These are phyloP conservation scores for Chaetomiaceae sp. DNA, from an alignment of 2,329 filamentous ascomycete genomes.

Conservation along the genomic window DNA sequence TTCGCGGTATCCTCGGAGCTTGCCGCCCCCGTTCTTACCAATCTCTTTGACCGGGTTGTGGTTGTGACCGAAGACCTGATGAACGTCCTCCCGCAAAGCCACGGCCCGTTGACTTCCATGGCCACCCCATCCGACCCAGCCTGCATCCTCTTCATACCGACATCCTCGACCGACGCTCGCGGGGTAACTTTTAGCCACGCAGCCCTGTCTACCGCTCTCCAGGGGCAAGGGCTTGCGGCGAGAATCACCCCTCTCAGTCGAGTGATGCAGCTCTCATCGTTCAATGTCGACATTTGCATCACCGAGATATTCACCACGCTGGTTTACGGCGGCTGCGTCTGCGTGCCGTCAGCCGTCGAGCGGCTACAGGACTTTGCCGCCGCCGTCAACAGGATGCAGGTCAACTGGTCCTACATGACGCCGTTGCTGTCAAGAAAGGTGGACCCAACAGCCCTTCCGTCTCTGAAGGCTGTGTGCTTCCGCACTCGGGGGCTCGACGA, in stretches of 20 bases:
- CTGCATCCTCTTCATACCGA: conserved; percentile 57
- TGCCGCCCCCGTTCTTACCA: conserved; percentile 36
- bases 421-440: conserved; percentile 51
- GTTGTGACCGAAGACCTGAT: conserved; percentile 26
- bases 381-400: conserved; percentile 46
- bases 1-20: conserved; percentile 43
- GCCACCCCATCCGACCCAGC: conserved; percentile 44
- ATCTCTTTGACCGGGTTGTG: conserved; percentile 37
- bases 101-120: conserved; percentile 26
- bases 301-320: conserved; percentile 52
- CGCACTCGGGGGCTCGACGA: conserved; percentile 46
- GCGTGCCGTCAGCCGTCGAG: conserved; percentile 49
- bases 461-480: conserved; percentile 40
- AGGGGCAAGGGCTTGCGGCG: conserved; percentile 46
- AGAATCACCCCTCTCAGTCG: conserved; percentile 48
- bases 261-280: conserved; percentile 54
- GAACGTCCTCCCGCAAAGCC: conserved; percentile 21
- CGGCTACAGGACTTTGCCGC: conserved; percentile 45
- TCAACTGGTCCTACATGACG: conserved; percentile 52
- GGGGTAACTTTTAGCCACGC: conserved; percentile 59
- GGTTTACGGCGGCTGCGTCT: conserved; percentile 54
- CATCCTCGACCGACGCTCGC: conserved; percentile 52
- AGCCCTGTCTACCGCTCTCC: conserved; percentile 50
- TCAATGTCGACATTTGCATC: conserved; percentile 50
- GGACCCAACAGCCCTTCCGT: conserved; percentile 34